A percentile compares a stretch with the other conserved stretches of the same genome.
Conservation (phyloP, 2,329 filamentous ascomycete species). For the Arthroderma uncinatum region DNA sequence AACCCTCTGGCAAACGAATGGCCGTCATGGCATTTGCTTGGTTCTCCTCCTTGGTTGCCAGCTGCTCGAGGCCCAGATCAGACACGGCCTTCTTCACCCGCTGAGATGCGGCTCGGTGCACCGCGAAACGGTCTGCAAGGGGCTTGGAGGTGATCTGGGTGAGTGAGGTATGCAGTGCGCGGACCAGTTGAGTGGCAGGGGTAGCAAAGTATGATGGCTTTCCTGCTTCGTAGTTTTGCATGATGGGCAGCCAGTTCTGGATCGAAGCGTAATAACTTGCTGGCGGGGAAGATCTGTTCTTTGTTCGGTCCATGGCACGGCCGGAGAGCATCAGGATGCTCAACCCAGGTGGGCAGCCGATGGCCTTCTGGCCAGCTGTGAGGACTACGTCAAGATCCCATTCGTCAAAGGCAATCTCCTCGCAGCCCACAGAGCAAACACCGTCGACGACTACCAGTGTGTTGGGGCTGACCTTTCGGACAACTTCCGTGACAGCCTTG, state of each 20-base stretch:
- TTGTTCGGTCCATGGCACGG: constrained; percentile 68
- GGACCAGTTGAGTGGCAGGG: constrained; percentile 84
- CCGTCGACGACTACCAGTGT: constrained; percentile 90
- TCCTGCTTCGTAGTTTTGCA: constrained; percentile 97
- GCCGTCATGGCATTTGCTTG: constrained; percentile 98
- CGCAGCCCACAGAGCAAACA: constrained; percentile 90
- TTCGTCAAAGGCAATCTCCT: constrained; percentile 91
- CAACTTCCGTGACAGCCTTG: constrained; percentile 68
- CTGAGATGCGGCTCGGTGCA: constrained; percentile 67
- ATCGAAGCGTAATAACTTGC: constrained; percentile 89
- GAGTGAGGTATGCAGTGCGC: constrained; percentile 80
- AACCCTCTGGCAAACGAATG: constrained; percentile 79
- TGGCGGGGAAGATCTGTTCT: constrained; percentile 68
- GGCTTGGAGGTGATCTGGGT: constrained; percentile 74
- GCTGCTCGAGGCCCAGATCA: constrained; percentile 73
- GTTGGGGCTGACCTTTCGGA: constrained; percentile 76
- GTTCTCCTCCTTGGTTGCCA: constrained; percentile 74
- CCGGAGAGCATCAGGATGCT: constrained; percentile 91
- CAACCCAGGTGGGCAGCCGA: constrained; percentile 86
- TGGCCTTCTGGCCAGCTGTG: constrained; percentile 92
- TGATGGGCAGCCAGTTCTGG: constrained; percentile 96
- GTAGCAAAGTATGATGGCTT: constrained; percentile 98
- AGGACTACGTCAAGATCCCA: constrained; percentile 90
- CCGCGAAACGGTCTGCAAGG: constrained; percentile 69
- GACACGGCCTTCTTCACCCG: constrained; percentile 74